These are phyloP conservation scores for Trypanosoma mega DNA, from an alignment of 208 protist species.

Conservation along the genomic window DNA sequence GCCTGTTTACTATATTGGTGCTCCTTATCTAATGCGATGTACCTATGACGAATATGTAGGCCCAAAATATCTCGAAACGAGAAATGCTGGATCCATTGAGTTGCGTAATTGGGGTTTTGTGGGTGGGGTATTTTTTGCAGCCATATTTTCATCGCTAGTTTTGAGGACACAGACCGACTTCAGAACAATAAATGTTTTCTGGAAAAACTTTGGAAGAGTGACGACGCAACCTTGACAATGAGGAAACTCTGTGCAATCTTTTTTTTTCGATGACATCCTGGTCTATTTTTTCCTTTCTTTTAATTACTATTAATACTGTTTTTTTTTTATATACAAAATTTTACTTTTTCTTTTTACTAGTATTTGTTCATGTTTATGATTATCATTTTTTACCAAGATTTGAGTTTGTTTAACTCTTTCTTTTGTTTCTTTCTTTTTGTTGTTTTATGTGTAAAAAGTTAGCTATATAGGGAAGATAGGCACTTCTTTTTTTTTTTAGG, in stretches of 20 bases:
- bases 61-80: constrained; percentile 56
- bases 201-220: constrained; percentile 32
- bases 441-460: not conserved
- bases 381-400: not conserved
- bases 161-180: constrained; percentile 59
- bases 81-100: constrained; percentile 47
- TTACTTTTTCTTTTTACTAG: too few species aligned
- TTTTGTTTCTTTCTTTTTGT: not conserved
- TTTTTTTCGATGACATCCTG: too few species aligned
- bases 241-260: too few species aligned
- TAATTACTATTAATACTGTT: too few species aligned
- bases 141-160: constrained; percentile 71
- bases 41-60: constrained; percentile 80
- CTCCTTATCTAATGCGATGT: constrained; percentile 69
- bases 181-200: constrained; percentile 35
- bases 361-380: not conserved
- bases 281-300: too few species aligned
- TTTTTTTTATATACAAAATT: too few species aligned
- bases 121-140: constrained; percentile 75
- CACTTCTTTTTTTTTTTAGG: not conserved
- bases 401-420: not conserved
- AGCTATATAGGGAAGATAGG: not conserved
- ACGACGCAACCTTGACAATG: not conserved
- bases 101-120: constrained; percentile 83
- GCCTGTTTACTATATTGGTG: constrained; percentile 47